Evolutionary conservation across 2,329 filamentous ascomycete genomes (phyloP), one percentile per base, ranked within the genome.

Genomic region (Chaetomiaceae sp.): DNA sequence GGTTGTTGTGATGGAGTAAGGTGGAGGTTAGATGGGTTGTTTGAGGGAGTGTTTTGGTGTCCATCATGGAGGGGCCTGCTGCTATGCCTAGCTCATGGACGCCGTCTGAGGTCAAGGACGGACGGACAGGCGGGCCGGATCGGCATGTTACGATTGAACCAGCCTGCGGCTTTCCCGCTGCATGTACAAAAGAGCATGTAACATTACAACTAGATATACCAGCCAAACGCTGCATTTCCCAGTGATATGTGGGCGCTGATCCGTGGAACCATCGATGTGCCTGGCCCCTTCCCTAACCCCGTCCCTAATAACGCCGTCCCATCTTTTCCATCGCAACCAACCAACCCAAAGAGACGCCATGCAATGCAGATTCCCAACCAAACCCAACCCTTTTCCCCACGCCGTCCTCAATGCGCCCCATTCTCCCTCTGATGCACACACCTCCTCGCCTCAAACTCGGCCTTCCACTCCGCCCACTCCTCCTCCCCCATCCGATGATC

Each of bases 1-100:
- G 60, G 90, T 88, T 61, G 92, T 89, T 57, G 76, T 82, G 60
- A 94, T 99, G 89, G 94, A 99, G 72, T 97, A 89, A 40, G 8
- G 45, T 9, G 14, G 27, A 34, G 45, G 17, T 14, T n/a, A n/a
- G n/a, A n/a, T n/a, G n/a, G n/a, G n/a, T n/a, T n/a, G 7, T 43
- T 51, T 7, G 22, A 44, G 14, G 17, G 43, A n/a, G n/a, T 7
- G 11, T 5, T 19, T 43, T 27, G 38, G 39, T 31, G 31, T 33
- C 9, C 19, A 39, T 4, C 22, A 58, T 46, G 53, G 55, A n/a
- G 22, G 33, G 11, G 44, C 34, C 17, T 50, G 54, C 36, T 45
- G 53, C 50, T 38, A 20, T 12, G 9, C 23, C 39, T 54, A 33
- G 31, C 47, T 39, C 27, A 46, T 56, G 56, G 53, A 46, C 27